Conservation (phyloP, 768 basidiomycete genomes). For the Amyloporia xantha region DNA sequence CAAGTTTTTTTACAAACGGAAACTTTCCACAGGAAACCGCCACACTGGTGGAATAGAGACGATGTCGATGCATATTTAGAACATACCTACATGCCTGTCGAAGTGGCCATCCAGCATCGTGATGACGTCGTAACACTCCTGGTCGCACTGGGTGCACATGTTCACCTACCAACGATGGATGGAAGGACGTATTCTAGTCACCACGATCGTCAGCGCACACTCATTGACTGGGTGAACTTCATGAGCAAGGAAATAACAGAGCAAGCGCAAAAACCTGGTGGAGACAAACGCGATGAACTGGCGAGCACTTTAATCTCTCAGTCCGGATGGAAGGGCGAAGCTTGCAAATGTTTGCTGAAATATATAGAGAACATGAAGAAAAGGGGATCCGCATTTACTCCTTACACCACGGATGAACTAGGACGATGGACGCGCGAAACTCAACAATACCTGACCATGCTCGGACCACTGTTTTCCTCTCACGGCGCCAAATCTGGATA, state of each 20-base stretch:
- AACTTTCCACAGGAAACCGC: too few relatives aligned
- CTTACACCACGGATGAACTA: neutral
- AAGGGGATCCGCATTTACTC: neutral
- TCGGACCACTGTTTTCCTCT: neutral
- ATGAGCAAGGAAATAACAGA: neutral
- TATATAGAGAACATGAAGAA: neutral
- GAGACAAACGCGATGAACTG: neutral
- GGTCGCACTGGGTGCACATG: conserved; percentile 21
- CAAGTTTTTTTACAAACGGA: too few relatives aligned
- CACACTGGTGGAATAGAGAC: too few relatives aligned
- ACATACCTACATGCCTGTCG: conserved; percentile 18
- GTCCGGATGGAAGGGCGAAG: neutral
- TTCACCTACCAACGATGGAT: neutral
- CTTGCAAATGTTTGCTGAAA: neutral
- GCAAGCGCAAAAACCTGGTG: neutral
- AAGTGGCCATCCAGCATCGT: conserved; percentile 17
- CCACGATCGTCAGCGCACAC: neutral
- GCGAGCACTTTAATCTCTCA: neutral
- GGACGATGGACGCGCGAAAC: neutral
- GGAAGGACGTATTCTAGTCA: neutral
- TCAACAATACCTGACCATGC: neutral
- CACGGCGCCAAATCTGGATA: neutral
- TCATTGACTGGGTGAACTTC: neutral
- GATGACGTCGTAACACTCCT: conserved; percentile 25
- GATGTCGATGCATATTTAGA: neutral